Evolutionary conservation across 352 stramenopile genomes (phyloP), one percentile per base, ranked within the genome.

Genomic region (Halophytophthora batemanensis): DNA sequence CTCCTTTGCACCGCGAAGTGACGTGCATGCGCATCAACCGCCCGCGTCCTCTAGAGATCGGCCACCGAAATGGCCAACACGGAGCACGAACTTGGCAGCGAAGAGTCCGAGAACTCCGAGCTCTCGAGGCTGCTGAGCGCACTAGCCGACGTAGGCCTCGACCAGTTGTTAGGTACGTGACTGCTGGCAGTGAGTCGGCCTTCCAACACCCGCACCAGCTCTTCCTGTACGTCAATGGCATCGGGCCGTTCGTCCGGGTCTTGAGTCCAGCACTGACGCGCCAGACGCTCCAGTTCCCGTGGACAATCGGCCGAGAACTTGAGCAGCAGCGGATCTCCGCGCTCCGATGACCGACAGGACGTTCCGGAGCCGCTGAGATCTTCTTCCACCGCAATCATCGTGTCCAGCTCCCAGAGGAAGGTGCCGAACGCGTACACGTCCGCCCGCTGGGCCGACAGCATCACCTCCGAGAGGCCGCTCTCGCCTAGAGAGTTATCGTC

Each of bases 351-450:
- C 11, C 45, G 48, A n/a, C 48, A 18, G 2, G 53, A 40, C 8
- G 49, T 21, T 14, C 63, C 47, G 5, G 55, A 72, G 34, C 46
- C 61, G 22, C 66, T 69, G 17, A 87, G 45, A 39, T 83, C 60
- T 34, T 86, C 71, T 38, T 83, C 74, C 13, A 87, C 63, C 8
- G 65, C 76, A 56, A 86, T 69, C 72, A 90, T 80, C 41, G 76
- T 87, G 45, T 90, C 79, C 19, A 90, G 57, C 51, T 90, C 79
- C 79, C 79, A 90, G 3, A 90, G 56, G 33, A 90, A 61, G 48
- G 83, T 66, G 2, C 79, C 79, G 44, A 90, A 90, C 22, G 74
- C 70, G 56, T 88, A 90, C 19, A 90, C 64, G 47, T 90, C 79
- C 31, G 60, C 52, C 13, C 78, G 57, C 54, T 74, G 66, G 4